Evolutionary conservation across 495 filamentous ascomycete species (phyloP).

Genomic region (Podospora appendiculata): DNA sequence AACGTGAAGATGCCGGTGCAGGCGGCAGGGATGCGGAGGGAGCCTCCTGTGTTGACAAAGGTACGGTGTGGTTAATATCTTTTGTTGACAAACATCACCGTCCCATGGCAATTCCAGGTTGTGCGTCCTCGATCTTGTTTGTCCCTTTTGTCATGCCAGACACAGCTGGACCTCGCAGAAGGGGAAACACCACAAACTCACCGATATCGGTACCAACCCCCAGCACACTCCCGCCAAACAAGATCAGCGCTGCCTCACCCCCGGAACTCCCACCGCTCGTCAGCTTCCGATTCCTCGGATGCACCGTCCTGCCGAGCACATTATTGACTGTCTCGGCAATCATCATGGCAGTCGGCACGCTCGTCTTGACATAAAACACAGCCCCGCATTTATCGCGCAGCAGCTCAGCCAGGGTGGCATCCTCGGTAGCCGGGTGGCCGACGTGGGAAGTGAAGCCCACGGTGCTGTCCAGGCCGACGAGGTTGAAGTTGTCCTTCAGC

Average conservation of each 20-base stretch:
- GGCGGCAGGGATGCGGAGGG: slow-evolving; percentile 42
- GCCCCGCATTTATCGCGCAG: slow-evolving; percentile 33
- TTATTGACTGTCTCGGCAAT: slow-evolving; percentile 11
- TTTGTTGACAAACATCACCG: no score
- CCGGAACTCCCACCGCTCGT: slow-evolving; percentile 60
- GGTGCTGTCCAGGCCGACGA: slow-evolving; percentile 49
- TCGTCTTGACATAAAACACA: slow-evolving; percentile 48
- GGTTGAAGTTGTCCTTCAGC: slow-evolving; percentile 58
- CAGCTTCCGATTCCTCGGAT: slow-evolving; percentile 51
- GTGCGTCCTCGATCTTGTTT: no score
- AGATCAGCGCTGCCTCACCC: slow-evolving; percentile 49
- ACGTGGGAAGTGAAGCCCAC: slow-evolving; percentile 45
- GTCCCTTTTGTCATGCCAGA: no score
- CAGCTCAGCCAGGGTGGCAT: slow-evolving; percentile 29
- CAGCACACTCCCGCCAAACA: slow-evolving; percentile 32
- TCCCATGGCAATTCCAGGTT: no score
- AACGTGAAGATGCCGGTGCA: background rate
- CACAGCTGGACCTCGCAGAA: no score
- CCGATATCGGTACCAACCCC: slow-evolving; percentile 67
- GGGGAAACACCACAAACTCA: slow-evolving; percentile 51
- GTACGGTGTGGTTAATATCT: no score
- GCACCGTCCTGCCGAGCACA: slow-evolving; percentile 16
- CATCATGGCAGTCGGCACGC: slow-evolving; percentile 50
- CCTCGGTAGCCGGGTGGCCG: background rate
- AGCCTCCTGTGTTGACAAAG: slow-evolving; percentile 39